Base-by-base conservation (phyloP, 257 asterid species). In the Ophiorrhiza pumila region DNA sequence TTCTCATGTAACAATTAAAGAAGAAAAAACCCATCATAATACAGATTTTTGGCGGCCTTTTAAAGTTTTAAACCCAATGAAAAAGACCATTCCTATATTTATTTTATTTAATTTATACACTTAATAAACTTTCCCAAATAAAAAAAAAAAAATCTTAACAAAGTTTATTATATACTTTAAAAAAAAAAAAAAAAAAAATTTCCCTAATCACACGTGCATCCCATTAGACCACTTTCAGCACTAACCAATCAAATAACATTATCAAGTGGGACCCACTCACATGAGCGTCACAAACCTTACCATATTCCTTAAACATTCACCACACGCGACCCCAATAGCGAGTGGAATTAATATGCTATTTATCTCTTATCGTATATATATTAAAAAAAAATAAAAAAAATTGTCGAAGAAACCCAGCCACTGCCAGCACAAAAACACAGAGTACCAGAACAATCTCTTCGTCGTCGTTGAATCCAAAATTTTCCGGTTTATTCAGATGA, bases 401-500 rank as follows among this genome's bases (percentile, higher is more conserved):
- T 4, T 66, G 75, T 71, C 71, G 84, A 76, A 64, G 74, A 81
- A 84, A 80, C 74, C n/a, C n/a, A n/a, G n/a, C n/a, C n/a, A n/a
- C n/a, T n/a, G n/a, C n/a, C n/a, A n/a, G n/a, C n/a, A n/a, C n/a
- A n/a, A n/a, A n/a, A n/a, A n/a, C n/a, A n/a, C n/a, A n/a, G n/a
- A n/a, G n/a, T n/a, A n/a, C n/a, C n/a, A n/a, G 5, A 71, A 73
- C 56, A 72, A 27, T 42, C 82, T 73, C 72, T 43, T 68, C 69
- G 59, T 57, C 85, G 61, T 80, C 88, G 79, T 83, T 71, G 82
- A 49, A n/a, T n/a, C n/a, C n/a, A n/a, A n/a, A n/a, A n/a, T n/a
- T n/a, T n/a, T n/a, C n/a, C n/a, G n/a, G n/a, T n/a, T n/a, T n/a
- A n/a, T n/a, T n/a, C n/a, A n/a, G n/a, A n/a, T n/a, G n/a, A n/a